Evolutionary conservation across 371 early-diverging fungal species (phyloP).

Genomic region (Capniomyces stellatus): DNA sequence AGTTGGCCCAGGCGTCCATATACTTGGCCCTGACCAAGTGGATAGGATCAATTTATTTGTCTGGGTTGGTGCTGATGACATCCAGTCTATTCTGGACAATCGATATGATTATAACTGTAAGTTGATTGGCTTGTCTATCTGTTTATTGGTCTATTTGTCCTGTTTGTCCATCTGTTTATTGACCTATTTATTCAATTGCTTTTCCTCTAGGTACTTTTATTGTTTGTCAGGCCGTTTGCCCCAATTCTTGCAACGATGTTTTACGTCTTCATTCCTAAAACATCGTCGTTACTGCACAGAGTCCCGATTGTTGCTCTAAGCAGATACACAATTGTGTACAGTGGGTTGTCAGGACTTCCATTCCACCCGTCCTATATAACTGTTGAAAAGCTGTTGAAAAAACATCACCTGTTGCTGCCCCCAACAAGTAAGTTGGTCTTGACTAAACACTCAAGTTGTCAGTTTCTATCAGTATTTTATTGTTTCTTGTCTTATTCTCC

Average conservation of each 20-base stretch:
- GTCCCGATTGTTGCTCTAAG: constrained; percentile 8
- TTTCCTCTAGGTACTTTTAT: neutral
- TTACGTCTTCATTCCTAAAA: too few species aligned
- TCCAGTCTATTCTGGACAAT: constrained; percentile 11
- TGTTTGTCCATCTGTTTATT: constrained; percentile 10
- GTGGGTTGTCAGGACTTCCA: constrained; percentile 15
- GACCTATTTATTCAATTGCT: constrained; percentile 10
- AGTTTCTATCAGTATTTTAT: too few species aligned
- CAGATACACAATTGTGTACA: constrained; percentile 19
- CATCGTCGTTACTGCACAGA: too few species aligned
- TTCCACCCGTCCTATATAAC: constrained; percentile 13
- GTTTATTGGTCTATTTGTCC: too few species aligned
- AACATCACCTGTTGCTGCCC: constrained; percentile 12
- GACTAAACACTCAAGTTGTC: too few species aligned
- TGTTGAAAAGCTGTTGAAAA: constrained; percentile 9
- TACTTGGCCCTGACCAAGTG: constrained; percentile 16
- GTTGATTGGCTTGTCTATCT: constrained; percentile 8
- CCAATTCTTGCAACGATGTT: too few species aligned
- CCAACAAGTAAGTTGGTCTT: neutral
- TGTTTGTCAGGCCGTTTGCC: neutral
- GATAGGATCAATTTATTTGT: constrained; percentile 17
- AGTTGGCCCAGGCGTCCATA: constrained; percentile 16
- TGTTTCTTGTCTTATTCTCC: too few species aligned
- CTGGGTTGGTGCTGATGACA: constrained; percentile 12
- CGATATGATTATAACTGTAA: constrained; percentile 13